phyloP scores from a whole-genome alignment of 1,284 basidiomycete species.

The Cryptococcus sp. region DNA sequence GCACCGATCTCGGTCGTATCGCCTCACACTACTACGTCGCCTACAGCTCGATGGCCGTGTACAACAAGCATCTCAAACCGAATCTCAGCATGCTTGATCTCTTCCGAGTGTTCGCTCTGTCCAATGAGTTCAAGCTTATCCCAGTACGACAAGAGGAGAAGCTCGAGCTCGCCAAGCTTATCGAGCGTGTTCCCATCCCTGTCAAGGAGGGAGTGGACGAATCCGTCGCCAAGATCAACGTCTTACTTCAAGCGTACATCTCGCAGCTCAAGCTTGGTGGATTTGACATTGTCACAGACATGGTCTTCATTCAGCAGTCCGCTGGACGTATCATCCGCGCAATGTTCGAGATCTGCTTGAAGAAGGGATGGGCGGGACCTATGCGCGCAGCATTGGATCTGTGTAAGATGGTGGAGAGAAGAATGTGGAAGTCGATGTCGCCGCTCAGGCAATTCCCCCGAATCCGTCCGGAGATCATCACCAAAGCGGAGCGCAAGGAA shows the following conservation, averaged over 20 bases:
- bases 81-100: slow-evolving; percentile 87
- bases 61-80: slow-evolving; percentile 90
- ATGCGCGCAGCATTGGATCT: slow-evolving; percentile 88
- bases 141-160: slow-evolving; percentile 85
- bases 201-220: slow-evolving; percentile 97
- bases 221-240: slow-evolving; percentile 95
- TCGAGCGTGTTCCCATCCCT: slow-evolving; percentile 95
- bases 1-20: slow-evolving; percentile 89
- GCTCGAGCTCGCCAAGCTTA: slow-evolving; percentile 84
- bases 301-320: slow-evolving; percentile 94
- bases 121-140: slow-evolving; percentile 94
- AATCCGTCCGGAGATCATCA: slow-evolving; percentile 69
- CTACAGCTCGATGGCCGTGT: slow-evolving; percentile 93
- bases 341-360: slow-evolving; percentile 97
- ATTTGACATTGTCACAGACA: slow-evolving; percentile 96
- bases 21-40: slow-evolving; percentile 97
- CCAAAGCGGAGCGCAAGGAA: slow-evolving; percentile 95
- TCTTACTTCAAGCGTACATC: slow-evolving; percentile 92
- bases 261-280: slow-evolving; percentile 92
- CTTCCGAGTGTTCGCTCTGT: slow-evolving; percentile 94
- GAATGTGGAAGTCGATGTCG: slow-evolving; percentile 98
- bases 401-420: slow-evolving; percentile 95
- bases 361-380: slow-evolving; percentile 95
- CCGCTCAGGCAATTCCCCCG: slow-evolving; percentile 90
- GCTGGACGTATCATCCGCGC: slow-evolving; percentile 92